Evolutionary conservation across 148 eudicot species (phyloP), one percentile per base, ranked within the genome.

Genomic region (Cornus controversa): DNA sequence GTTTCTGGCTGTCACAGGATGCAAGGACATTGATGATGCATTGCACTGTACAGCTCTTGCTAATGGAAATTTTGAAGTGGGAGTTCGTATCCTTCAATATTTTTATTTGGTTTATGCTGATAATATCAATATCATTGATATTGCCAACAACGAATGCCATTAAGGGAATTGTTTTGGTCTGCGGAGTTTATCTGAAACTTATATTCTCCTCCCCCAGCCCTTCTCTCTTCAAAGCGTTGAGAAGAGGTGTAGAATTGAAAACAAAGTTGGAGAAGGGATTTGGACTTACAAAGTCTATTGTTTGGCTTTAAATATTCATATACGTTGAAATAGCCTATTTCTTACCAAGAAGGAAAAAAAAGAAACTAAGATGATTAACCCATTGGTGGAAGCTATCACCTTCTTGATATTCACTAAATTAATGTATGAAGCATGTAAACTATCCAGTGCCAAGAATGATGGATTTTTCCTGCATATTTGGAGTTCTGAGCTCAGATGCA

Each of bases 1-100:
- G 6, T 67, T 74, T 70, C 62, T 34, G 18, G 64, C 75, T 67
- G 77, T 25, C 83, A 80, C 87, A 96, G 99, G 99, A 66, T 96
- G 99, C 90, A 93, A 84, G 85, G 99, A 96, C 62, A 96, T 96
- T 83, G 99, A 96, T 86, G 99, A 96, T 87, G 99, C 99, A 60
- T 84, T 96, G 66, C 93, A 96, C 70, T 96, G 99, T 78, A 91
- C 89, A 70, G 84, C 85, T 80, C 98, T 93, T 84, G 89, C 98
- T 74, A 89, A 79, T 87, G 99, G 98, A 82, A 89, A 91, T 81
- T 96, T 85, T 78, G 99, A 86, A 82, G 97, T 96, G 70, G 99
- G 99, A 89, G 99, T 96, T 83, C 99, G 98, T 96, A 96, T 96
- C 99, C 88, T 87, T 77, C 80, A n/a, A 18, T 60, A 34, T 71